Evolutionary conservation across 2,329 filamentous ascomycete species (phyloP), one percentile per base, ranked within the genome.

Genomic region (Cladobotryum protrusum): DNA sequence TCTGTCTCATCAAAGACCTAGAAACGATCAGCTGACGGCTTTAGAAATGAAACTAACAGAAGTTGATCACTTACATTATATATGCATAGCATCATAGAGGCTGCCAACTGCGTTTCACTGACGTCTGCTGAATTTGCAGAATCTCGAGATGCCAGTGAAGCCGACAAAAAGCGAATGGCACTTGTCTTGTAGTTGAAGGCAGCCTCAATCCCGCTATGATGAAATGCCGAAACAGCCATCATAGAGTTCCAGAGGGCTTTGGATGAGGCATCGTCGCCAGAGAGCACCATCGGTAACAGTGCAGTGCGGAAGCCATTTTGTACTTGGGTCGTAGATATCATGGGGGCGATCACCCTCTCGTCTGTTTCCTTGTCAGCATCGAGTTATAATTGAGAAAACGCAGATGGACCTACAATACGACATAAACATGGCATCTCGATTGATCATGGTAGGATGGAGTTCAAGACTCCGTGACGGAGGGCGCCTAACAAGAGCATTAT

Each of bases 81-180:
- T 14, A 76, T 72, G 47, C 72, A 75, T 6, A 76, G 64, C 72
- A 76, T 75, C 73, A 76, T 73, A 7, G 70, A 74, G 12, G 72
- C 68, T 13, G 73, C 71, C 45, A 75, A 63, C 50, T 74, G 72
- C 7, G 64, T 65, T 45, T 70, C 64, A 6, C 63, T 67, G 14
- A 50, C 42, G 17, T 47, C 45, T 4, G 34, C 13, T 13, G 59
- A 61, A n/a, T 53, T 57, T 12, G 56, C 52, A 4, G 59, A 60
- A 41, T 63, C 62, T 18, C 53, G 56, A 29, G 42, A 20, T 19
- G 29, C 43, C 13, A 76, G 57, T 4, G 71, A 71, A 8, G 65
- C 64, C 17, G 62, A 68, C 15, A 76, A 56, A 9, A 65, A 58
- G 15, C 64, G 62, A 35, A 75, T 68, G 1, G 73, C 72, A 15